A percentile compares a stretch with the other conserved stretches of the same genome.
Evolutionary conservation across 306 rosid genomes (phyloP).

Genomic region (Ziziphus jujuba): DNA sequence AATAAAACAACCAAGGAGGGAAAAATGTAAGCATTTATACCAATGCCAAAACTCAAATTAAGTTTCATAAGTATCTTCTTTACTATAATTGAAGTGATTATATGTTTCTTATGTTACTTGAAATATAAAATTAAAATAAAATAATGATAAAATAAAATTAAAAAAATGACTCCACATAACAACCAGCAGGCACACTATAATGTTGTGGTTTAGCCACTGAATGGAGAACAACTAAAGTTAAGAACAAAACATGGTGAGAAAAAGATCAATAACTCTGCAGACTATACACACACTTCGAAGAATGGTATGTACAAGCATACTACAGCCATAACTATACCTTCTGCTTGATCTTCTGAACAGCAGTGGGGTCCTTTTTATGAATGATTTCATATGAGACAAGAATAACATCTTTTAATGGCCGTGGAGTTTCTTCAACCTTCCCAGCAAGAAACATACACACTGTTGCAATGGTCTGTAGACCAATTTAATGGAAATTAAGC

Average conservation of each 20-base stretch:
- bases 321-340: slow-evolving; percentile 55
- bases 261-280: not conserved
- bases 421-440: slow-evolving; percentile 98
- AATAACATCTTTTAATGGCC: slow-evolving; percentile 92
- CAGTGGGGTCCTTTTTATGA: slow-evolving; percentile 87
- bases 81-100: too few species aligned
- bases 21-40: too few species aligned
- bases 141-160: too few species aligned
- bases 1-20: too few species aligned
- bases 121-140: too few species aligned
- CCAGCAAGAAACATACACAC: slow-evolving; percentile 99
- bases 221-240: not conserved
- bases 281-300: not conserved
- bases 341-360: slow-evolving; percentile 85
- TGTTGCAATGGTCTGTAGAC: slow-evolving; percentile 88
- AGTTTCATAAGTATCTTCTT: too few species aligned
- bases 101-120: too few species aligned
- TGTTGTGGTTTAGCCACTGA: not conserved
- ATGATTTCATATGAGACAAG: slow-evolving; percentile 91
- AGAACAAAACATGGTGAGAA: not conserved
- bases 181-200: not conserved
- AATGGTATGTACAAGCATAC: not conserved
- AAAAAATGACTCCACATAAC: too few species aligned
- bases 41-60: too few species aligned
- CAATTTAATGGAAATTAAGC: slow-evolving; percentile 32